Base-by-base conservation (phyloP, 2,329 filamentous ascomycete genomes). In the Colletotrichum destructivum region DNA sequence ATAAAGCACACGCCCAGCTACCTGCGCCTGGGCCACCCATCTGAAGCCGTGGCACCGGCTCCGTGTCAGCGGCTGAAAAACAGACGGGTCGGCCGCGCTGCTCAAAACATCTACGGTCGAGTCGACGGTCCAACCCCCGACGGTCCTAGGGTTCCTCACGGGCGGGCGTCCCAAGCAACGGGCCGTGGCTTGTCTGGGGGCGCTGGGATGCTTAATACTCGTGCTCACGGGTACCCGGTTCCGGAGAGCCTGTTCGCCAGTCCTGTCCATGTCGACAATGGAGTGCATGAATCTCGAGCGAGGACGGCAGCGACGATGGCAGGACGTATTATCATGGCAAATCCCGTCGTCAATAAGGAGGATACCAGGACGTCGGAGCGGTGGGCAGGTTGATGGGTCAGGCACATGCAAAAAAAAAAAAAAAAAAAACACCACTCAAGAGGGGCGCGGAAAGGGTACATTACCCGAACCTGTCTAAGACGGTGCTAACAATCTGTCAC, bases 381-480 rank as follows among this genome's bases (percentile, higher is more conserved):
- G 18, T n/a, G 15, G 44, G 44, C 44, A n/a, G 44, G 31, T 35
- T n/a, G 16, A n/a, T 18, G 16, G 44, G 44, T 16, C 26, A 31
- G n/a, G 54, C 21, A 54, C 26, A 35, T 35, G 26, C 31, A 7
- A 40, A 40, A 16, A 44, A n/a, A n/a, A 3, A 31, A 31, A 31
- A 31, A 31, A 31, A 31, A 35, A 35, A 35, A 35, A 1, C 8
- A 35, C 31, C 8, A 8, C 31, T 35, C 31, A 35, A n/a, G 26
- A 57, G 40, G 11, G 16, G 46, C 26, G 31, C 31, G 31, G 31
- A 35, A 35, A 38, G 69, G 69, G 69, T 69, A 71, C 69, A 21
- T 63, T 26, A 71, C 59, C 69, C 59, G 69, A 21, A 35, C 31
- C 31, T 35, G 8, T 35, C 31, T 35, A 9, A 35, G 31, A 35